phyloP scores from a whole-genome alignment of 306 rosid genomes.

The Mimosa pudica region DNA sequence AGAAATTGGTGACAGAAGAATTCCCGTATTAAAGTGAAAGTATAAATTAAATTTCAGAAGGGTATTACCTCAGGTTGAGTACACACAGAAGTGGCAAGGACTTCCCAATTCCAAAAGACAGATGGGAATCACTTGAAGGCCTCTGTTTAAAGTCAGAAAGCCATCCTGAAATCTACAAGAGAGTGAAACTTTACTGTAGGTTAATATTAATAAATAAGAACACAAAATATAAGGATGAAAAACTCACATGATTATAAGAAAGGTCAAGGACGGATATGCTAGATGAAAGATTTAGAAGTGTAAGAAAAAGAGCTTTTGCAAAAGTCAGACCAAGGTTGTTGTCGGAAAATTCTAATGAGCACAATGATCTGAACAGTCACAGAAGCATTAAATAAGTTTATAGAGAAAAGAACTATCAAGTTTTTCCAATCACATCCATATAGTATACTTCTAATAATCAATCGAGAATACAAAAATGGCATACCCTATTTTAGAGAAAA shows the following conservation, averaged over 20 bases:
- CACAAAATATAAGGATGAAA: conserved; percentile 36
- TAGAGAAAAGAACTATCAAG: conserved; percentile 20
- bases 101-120: conserved; percentile 45
- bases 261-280: conserved; percentile 77
- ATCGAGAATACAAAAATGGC: not conserved
- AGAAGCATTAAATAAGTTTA: conserved; percentile 31
- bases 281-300: conserved; percentile 72
- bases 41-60: conserved; percentile 19
- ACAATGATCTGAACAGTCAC: conserved; percentile 65
- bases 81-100: conserved; percentile 72
- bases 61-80: conserved; percentile 76
- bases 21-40: conserved; percentile 29
- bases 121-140: conserved; percentile 35
- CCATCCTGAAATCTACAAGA: conserved; percentile 84
- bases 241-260: conserved; percentile 79
- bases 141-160: conserved; percentile 63
- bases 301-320: conserved; percentile 57
- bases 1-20: conserved; percentile 9
- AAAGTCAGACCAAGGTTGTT: conserved; percentile 59
- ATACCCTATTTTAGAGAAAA: not conserved
- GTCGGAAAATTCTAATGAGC: conserved; percentile 63
- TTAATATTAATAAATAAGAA: conserved; percentile 23
- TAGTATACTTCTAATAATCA: not conserved
- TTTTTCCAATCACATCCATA: conserved; percentile 4
- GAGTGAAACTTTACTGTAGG: conserved; percentile 35